Conservation (phyloP, 257 asterid species). For the Knoxia roxburghii region DNA sequence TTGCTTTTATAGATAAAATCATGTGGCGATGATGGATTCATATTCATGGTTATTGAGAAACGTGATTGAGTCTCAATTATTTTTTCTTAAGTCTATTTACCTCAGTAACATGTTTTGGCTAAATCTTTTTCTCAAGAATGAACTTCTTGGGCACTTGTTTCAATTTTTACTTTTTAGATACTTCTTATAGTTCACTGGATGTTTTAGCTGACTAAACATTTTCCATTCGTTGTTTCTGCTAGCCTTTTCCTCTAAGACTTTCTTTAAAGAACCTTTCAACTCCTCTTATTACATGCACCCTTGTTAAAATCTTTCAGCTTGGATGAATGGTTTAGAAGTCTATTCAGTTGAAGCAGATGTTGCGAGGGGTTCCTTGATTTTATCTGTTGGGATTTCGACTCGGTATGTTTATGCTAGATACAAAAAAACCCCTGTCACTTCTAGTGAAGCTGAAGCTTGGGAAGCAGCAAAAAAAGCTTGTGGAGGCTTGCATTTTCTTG, state of each 20-base stretch:
- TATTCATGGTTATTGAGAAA: not conserved
- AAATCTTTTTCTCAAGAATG: not conserved
- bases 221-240: not conserved
- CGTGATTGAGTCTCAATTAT: not conserved
- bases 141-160: not conserved
- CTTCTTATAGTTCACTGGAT: not conserved
- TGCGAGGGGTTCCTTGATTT: slow-evolving; percentile 45
- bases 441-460: slow-evolving; percentile 94
- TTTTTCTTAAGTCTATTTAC: not conserved
- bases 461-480: slow-evolving; percentile 77
- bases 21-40: not conserved
- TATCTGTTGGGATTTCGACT: slow-evolving; percentile 80
- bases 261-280: not conserved
- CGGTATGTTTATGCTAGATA: slow-evolving; percentile 74
- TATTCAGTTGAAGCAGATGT: slow-evolving; percentile 73
- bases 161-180: not conserved
- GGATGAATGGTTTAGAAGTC: slow-evolving; percentile 95
- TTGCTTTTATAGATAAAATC: not conserved
- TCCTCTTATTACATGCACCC: not conserved
- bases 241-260: not conserved
- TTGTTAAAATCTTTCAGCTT: slow-evolving; percentile 40
- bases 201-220: not conserved
- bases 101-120: not conserved
- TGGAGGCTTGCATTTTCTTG: slow-evolving; percentile 92
- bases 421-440: slow-evolving; percentile 61